phyloP scores from a whole-genome alignment of 805 yeast genomes.

The Yamadazyma endophytica region DNA sequence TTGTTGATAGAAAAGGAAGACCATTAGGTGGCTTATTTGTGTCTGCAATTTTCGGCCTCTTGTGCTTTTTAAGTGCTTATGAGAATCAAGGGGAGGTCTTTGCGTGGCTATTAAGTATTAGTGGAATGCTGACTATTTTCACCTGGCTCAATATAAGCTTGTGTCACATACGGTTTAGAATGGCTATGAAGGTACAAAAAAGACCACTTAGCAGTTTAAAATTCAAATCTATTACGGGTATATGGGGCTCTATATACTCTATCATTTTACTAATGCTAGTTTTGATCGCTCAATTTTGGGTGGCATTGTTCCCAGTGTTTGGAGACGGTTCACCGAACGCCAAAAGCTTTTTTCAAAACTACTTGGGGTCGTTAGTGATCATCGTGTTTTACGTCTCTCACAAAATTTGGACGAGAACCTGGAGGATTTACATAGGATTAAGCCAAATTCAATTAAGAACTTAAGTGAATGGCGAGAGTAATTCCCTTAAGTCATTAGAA shows the following conservation, averaged over 20 bases:
- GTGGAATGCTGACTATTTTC: conserved; percentile 38
- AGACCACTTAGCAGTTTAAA: conserved; percentile 30
- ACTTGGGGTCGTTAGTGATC: conserved; percentile 30
- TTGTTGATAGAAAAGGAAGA: conserved; percentile 39
- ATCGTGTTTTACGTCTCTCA: conserved; percentile 35
- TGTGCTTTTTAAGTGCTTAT: conserved; percentile 35
- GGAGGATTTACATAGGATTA: conserved; percentile 29
- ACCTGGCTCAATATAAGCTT: conserved; percentile 38
- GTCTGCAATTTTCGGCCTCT: conserved; percentile 31
- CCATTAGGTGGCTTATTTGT: conserved; percentile 35
- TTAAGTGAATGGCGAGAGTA: too few relatives aligned
- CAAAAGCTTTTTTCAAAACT: conserved; percentile 33
- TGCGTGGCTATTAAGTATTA: conserved; percentile 38
- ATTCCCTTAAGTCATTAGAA: too few relatives aligned
- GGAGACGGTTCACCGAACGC: conserved; percentile 24
- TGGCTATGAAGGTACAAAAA: conserved; percentile 31
- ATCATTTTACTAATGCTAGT: conserved; percentile 28
- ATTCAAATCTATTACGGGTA: conserved; percentile 31
- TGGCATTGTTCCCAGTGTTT: conserved; percentile 34
- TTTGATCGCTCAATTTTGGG: conserved; percentile 34
- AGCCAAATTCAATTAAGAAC: too few relatives aligned
- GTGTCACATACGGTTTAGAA: conserved; percentile 39
- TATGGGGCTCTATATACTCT: conserved; percentile 33
- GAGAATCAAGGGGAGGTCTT: conserved; percentile 28
- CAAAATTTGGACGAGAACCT: conserved; percentile 30